These are phyloP conservation scores for Sporothrix protearum DNA, from an alignment of 2,329 filamentous ascomycete genomes.

Conservation along the genomic window DNA sequence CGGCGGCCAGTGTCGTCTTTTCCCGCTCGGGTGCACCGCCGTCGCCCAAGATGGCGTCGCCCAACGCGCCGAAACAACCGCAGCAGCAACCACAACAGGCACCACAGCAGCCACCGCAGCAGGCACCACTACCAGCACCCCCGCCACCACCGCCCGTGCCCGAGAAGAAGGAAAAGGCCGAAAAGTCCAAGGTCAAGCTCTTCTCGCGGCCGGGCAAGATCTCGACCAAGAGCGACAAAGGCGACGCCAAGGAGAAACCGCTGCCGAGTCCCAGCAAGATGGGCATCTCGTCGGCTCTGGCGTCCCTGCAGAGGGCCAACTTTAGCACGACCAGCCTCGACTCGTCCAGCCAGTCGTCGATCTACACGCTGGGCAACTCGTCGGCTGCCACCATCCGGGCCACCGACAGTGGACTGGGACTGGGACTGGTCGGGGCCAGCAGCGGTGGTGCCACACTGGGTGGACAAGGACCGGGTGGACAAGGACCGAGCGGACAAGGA, in stretches of 20 bases:
- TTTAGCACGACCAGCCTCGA: slow-evolving; percentile 71
- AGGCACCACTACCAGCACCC: slow-evolving; percentile 34
- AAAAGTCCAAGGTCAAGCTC: slow-evolving; percentile 77
- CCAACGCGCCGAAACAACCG: slow-evolving; percentile 25
- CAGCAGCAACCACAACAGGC: slow-evolving; percentile 30
- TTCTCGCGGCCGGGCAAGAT: slow-evolving; percentile 77
- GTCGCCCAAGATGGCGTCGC: slow-evolving; percentile 45
- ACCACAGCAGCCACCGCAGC: slow-evolving; percentile 14
- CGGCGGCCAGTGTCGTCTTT: slow-evolving; percentile 71
- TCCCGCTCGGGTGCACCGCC: slow-evolving; percentile 56
- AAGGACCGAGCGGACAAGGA: background rate
- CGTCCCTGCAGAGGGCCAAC: slow-evolving; percentile 62
- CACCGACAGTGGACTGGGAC: slow-evolving; percentile 40
- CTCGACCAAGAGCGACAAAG: slow-evolving; percentile 67
- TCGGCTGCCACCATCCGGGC: slow-evolving; percentile 74
- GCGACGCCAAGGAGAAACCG: slow-evolving; percentile 62
- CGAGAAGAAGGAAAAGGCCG: slow-evolving; percentile 63
- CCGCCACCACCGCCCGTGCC: slow-evolving; percentile 42
- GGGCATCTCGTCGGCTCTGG: slow-evolving; percentile 62
- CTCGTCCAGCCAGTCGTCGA: slow-evolving; percentile 56
- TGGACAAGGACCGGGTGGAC: background rate
- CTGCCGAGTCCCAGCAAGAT: slow-evolving; percentile 71
- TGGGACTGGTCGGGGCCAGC: background rate
- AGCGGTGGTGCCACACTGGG: slow-evolving; percentile 4
- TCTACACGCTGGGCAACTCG: slow-evolving; percentile 73